These are phyloP conservation scores for Cryptosporidium felis DNA, from an alignment of 169 alveolate genomes.

Conservation along the genomic window DNA sequence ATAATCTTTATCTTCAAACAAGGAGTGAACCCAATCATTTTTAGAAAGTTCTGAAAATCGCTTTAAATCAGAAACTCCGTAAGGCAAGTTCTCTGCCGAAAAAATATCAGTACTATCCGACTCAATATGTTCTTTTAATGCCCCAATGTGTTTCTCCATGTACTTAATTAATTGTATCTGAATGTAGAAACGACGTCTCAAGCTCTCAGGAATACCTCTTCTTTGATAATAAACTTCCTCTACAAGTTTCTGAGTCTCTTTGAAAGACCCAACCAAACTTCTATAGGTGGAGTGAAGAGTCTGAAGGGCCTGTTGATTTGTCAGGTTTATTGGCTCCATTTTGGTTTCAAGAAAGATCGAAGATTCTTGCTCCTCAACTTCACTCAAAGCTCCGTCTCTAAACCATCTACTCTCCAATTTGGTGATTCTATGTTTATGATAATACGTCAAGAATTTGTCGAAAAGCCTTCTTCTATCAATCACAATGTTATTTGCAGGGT, in stretches of 20 bases:
- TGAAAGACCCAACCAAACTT: conserved; percentile 43
- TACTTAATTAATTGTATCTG: conserved; percentile 60
- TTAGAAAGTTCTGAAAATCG: not conserved
- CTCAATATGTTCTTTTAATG: conserved; percentile 17
- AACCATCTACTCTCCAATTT: not conserved
- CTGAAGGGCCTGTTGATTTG: conserved; percentile 61
- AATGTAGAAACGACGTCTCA: conserved; percentile 25
- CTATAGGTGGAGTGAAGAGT: conserved; percentile 45
- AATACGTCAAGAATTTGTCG: conserved; percentile 21
- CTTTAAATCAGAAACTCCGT: conserved; percentile 32
- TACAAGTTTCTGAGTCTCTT: conserved; percentile 48
- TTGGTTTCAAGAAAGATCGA: not conserved
- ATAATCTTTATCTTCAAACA: conserved; percentile 32
- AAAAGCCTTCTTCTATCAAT: conserved; percentile 43
- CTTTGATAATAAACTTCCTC: conserved; percentile 52
- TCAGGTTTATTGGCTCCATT: conserved; percentile 39
- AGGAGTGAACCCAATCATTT: conserved; percentile 36
- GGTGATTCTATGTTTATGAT: not conserved
- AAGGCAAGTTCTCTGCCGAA: conserved; percentile 26
- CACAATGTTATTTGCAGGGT: not conserved
- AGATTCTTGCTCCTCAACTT: conserved; percentile 18
- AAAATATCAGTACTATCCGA: conserved; percentile 34
- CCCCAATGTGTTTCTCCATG: conserved; percentile 69
- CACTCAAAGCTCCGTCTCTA: conserved; percentile 5
- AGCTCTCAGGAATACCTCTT: conserved; percentile 36